A percentile compares a stretch with the other conserved stretches of the same genome.
Evolutionary conservation across 495 filamentous ascomycete genomes (phyloP).

Genomic region (Pseudevernia furfuracea): DNA sequence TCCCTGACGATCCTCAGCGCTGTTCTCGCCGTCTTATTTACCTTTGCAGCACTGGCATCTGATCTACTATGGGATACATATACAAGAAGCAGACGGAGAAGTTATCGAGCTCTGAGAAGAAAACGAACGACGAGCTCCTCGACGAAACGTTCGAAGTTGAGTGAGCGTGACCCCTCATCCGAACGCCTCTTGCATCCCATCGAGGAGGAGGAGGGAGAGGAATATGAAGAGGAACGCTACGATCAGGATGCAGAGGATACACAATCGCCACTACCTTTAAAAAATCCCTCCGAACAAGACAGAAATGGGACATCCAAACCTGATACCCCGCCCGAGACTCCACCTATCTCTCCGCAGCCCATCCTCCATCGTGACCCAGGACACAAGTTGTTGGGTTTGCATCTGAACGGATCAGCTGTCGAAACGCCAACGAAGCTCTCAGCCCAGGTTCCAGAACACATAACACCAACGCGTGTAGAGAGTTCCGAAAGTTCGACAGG

Average conservation of each 20-base stretch:
- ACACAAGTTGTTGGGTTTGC: background rate
- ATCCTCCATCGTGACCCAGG: background rate
- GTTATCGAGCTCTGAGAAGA: conserved; percentile 5
- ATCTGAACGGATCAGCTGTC: background rate
- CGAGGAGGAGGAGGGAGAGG: conserved; percentile 7
- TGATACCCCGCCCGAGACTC: background rate
- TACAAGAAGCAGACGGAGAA: conserved; percentile 12
- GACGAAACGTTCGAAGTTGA: background rate
- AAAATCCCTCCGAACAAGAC: background rate
- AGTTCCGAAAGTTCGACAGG: background rate
- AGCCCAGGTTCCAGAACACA: background rate
- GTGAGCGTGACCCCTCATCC: background rate
- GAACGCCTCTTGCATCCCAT: conserved; percentile 3
- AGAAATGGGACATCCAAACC: background rate
- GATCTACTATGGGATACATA: conserved; percentile 26
- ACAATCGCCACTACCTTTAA: background rate
- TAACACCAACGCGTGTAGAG: background rate
- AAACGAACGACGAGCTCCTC: background rate
- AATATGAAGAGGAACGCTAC: conserved; percentile 1
- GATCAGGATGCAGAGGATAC: background rate
- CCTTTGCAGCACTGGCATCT: conserved; percentile 25
- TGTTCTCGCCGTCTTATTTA: conserved; percentile 26
- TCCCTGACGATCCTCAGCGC: conserved; percentile 25
- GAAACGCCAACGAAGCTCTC: background rate
- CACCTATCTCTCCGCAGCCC: background rate